phyloP scores from a whole-genome alignment of 345 rosid species.

The Rubroshorea leprosula region DNA sequence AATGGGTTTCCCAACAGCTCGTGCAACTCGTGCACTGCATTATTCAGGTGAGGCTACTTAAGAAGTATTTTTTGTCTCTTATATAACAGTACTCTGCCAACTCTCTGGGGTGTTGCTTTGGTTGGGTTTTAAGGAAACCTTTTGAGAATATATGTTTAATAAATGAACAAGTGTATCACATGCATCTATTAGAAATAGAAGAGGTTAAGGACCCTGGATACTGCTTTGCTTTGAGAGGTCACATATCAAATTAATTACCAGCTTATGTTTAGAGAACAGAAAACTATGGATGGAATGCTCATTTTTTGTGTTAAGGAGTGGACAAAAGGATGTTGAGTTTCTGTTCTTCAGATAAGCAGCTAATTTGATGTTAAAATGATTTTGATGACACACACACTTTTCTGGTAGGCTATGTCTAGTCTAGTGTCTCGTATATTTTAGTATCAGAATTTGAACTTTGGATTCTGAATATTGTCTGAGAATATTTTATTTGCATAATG shows the following conservation, averaged over 20 bases:
- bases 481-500: neutral
- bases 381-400: neutral
- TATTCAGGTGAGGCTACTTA: slow-evolving; percentile 53
- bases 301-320: too few species aligned
- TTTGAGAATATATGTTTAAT: neutral
- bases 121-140: neutral
- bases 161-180: neutral
- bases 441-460: neutral
- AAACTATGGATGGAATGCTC: too few species aligned
- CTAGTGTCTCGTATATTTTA: neutral
- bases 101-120: neutral
- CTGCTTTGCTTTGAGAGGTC: too few species aligned
- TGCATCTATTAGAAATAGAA: too few species aligned
- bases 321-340: neutral
- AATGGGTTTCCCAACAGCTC: slow-evolving; percentile 76
- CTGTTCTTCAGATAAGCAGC: neutral
- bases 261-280: too few species aligned
- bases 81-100: too few species aligned
- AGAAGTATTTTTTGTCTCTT: too few species aligned
- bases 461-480: neutral
- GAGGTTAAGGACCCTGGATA: too few species aligned
- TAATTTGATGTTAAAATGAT: too few species aligned
- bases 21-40: slow-evolving; percentile 91
- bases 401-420: neutral
- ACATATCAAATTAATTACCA: too few species aligned